Evolutionary conservation across 495 filamentous ascomycete species (phyloP).

Genomic region (Neurospora tetrasperma): DNA sequence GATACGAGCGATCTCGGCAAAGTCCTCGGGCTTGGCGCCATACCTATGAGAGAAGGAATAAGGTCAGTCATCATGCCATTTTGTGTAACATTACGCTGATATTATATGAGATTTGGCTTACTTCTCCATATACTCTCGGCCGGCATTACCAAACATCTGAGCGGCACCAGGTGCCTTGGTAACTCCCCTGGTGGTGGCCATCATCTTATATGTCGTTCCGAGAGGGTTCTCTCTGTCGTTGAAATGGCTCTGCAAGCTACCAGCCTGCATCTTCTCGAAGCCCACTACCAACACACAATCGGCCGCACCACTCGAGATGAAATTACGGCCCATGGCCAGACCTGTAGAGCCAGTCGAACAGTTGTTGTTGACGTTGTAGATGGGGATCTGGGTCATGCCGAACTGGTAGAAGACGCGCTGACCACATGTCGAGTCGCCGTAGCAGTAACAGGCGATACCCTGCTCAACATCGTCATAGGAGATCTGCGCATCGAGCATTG

Average conservation of each 20-base stretch:
- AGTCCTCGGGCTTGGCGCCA: constrained; percentile 77
- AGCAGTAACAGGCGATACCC: constrained; percentile 95
- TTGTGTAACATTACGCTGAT: background rate
- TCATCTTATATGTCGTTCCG: constrained; percentile 61
- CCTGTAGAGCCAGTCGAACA: constrained; percentile 91
- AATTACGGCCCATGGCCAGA: constrained; percentile 68
- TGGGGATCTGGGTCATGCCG: constrained; percentile 90
- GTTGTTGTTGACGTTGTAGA: constrained; percentile 98
- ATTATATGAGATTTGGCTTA: constrained; percentile 26
- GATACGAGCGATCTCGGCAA: constrained; percentile 89
- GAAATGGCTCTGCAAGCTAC: constrained; percentile 70
- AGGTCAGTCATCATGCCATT: background rate
- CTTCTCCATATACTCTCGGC: constrained; percentile 92
- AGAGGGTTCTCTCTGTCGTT: constrained; percentile 72
- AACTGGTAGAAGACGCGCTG: constrained; percentile 99
- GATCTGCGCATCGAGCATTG: constrained; percentile 89
- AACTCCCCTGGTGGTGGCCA: constrained; percentile 68
- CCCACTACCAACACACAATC: constrained; percentile 86
- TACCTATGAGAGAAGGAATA: constrained; percentile 37
- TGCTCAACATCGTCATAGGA: constrained; percentile 95
- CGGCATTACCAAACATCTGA: constrained; percentile 95
- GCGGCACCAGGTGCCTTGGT: constrained; percentile 76
- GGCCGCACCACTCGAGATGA: constrained; percentile 69
- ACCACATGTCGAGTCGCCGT: constrained; percentile 88
- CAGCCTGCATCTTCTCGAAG: constrained; percentile 96